Base-by-base conservation (phyloP, 2,329 filamentous ascomycete species). In the Botrytis paeoniae region DNA sequence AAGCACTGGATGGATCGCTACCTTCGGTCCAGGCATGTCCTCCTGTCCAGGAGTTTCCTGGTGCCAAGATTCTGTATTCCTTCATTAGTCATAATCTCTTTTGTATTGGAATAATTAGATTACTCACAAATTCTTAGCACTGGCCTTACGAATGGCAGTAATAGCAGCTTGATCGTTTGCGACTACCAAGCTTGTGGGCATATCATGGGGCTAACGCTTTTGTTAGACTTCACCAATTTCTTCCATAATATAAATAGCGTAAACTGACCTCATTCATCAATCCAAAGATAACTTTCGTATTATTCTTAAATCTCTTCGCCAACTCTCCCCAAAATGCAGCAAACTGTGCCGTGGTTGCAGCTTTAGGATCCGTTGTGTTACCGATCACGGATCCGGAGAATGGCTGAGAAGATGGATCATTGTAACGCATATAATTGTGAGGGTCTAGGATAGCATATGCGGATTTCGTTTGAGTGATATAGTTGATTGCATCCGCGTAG, bases 351-450 rank as follows among this genome's bases (percentile, higher is more conserved):
- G 84, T 86, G 6, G 84, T 85, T 18, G 85, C 84, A 25, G 85
- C 83, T 4, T 79, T 82, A 0, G 81, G 71, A 79, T 88, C 84
- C 1, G 81, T 80, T 0, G 81, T 78, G 78, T 86, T 83, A 37
- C 85, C 85, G 74, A 87, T 87, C 18, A 87, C 82, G 75, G 83
- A 84, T 59, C 85, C 85, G 10, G 82, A 83, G 71, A 79, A 82
- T 5, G 86, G 85, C 76, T 87, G 85, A 43, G 81, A 80, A 29
- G 82, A 84, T 1, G 85, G 85, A 76, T 87, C 82, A 75, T 86
- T 86, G 78, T 87, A 87, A 6, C 85, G 82, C 85, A 87, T 87
- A 77, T 87, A 86, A 78, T 86, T 87, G 80, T 87, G 85, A 4
- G 85, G 85, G 76, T 87, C 85, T 4, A 87, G 79, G 73, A 87